Base-by-base conservation (phyloP, 306 rosid species). In the Quillaja saponaria region DNA sequence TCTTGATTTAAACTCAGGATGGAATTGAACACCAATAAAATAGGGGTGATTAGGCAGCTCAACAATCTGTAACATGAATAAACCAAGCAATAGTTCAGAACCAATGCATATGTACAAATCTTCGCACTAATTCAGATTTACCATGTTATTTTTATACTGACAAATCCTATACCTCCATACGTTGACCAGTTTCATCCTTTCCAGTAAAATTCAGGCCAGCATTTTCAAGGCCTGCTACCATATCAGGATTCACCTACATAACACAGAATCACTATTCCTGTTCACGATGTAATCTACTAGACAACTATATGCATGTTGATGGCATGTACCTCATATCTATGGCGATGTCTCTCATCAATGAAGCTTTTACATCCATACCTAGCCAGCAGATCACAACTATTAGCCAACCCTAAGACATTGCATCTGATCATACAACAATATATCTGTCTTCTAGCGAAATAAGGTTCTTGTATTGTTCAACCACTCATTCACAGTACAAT, bases 1-100 rank as follows among this genome's bases (percentile, higher is more conserved):
- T 81, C 96, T 79, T 37, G 96, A 89, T 68, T 81, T 89, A 69
- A 80, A 89, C 71, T 89, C 96, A 0, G 96, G 96, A 77, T 89
- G 96, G 76, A 89, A 89, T 76, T 89, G 96, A 60, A 80, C 96
- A 13, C 95, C 96, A 66, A 89, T 67, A 50, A 72, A 89, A 76
- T 75, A 89, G 4, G 96, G 95, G 84, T 89, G 96, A 69, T 79
- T 8, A 59, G 88, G 81, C 75, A 89, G 80, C 82, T 89, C 96
- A 44, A 89, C 67, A 70, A 89, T 83, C 96, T 89, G 85, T 49
- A 55, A 35, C 39, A 72, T 50, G 34, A 13, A 42, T 17, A 48
- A 17, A 28, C 53, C n/a, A 68, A 61, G 45, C n/a, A 60, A 49
- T 8, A 42, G 20, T 14, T 67, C 51, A 75, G 41, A 63, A 33